These are phyloP conservation scores for Penstemon barbatus DNA, from an alignment of 257 asterid genomes.

Conservation along the genomic window DNA sequence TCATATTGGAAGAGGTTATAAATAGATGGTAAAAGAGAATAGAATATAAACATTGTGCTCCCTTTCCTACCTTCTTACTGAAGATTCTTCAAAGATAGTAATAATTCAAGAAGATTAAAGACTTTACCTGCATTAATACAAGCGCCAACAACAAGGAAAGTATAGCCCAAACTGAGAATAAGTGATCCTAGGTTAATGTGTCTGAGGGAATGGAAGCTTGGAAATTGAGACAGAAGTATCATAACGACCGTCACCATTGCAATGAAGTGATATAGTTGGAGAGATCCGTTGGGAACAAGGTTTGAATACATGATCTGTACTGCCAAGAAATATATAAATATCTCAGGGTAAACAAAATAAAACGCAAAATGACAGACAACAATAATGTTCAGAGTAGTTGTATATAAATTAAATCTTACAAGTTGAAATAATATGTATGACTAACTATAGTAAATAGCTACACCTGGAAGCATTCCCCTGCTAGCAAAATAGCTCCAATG, in stretches of 20 bases:
- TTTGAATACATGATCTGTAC: conserved; percentile 79
- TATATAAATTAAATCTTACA: no score
- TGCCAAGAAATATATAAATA: conserved; percentile 25
- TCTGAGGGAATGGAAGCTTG: conserved; percentile 94
- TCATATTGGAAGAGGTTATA: conserved; percentile 5
- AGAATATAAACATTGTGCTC: no score
- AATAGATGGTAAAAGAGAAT: no score
- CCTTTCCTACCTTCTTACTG: no score
- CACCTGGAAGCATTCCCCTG: conserved; percentile 97
- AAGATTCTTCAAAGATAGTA: no score
- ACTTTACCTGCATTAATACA: conserved; percentile 71
- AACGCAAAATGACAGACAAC: no score
- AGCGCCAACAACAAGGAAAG: conserved; percentile 87
- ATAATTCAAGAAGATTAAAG: no score
- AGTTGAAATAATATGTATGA: not conserved
- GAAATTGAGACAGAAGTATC: conserved; percentile 89
- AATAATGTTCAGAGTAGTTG: not conserved
- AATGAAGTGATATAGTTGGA: conserved; percentile 79
- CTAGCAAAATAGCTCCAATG: conserved; percentile 79
- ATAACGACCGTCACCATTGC: conserved; percentile 82
- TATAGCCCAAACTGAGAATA: conserved; percentile 78
- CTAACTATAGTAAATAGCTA: conserved; percentile 13
- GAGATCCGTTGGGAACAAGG: conserved; percentile 64
- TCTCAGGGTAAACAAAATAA: not conserved
- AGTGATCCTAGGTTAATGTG: conserved; percentile 78